Base-by-base conservation (phyloP, 1,139 yeast genomes). In the Suhomyces coccinellae region DNA sequence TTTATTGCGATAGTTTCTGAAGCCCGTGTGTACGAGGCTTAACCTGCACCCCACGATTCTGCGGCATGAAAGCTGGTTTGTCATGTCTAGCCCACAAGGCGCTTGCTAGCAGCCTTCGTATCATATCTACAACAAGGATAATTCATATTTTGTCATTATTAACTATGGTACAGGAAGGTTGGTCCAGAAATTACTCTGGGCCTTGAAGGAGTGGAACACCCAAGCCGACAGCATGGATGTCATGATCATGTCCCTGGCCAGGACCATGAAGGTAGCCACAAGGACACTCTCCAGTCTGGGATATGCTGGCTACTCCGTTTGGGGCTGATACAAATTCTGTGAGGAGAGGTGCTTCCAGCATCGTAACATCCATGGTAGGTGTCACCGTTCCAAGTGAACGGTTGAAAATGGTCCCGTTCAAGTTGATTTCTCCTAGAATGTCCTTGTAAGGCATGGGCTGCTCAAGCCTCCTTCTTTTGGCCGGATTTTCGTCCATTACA, bases 181-280 rank as follows among this genome's bases (percentile, higher is more conserved):
- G 2, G 6, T 11, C 16, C n/a, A 6, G 14, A 11, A 9, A 6
- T 15, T 26, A 68, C 39, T 68, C 73, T 1, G 73, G 74, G 2
- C 74, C 74, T 43, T 71, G 52, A 40, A 69, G 58, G 36, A 61
- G 58, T 12, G 63, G 68, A 13, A 42, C 53, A 27, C 52, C 50
- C 37, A 68, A 55, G 1, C 73, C 73, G 17, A 64, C 64, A 14
- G 73, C 72, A 14, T 46, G 51, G 12, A 60, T 48, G 44, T 69
- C 74, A 36, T 64, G 63, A 35, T 56, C 58, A 32, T 54, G 49
- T 2, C 63, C 65, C 36, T 61, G 67, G 7, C 69, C 71, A 2
- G 71, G 69, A 1, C 73, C 73, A 48, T 69, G 74, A 34, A 69
- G 52, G 45, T 61, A 56, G 4, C 73, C 73, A 53, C 74, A 69